Percentiles rank a stretch among this genome's conserved stretches.
phyloP scores from a whole-genome alignment of 306 rosid genomes.

The Vigna unguiculata region DNA sequence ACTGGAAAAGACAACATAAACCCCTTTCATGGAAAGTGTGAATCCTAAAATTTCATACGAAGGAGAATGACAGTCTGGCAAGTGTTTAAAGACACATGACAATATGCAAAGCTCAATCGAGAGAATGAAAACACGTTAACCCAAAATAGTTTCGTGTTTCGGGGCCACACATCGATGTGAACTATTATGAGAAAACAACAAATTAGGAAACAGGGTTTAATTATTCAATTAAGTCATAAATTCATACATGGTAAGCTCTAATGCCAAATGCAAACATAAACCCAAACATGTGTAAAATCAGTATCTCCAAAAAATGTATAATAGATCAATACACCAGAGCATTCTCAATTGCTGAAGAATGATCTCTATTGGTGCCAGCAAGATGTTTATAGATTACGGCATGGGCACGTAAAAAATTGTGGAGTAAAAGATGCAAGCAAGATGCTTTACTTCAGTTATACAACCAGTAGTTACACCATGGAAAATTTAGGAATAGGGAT shows the following conservation, averaged over 20 bases:
- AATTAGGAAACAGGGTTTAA: background rate
- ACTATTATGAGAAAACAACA: background rate
- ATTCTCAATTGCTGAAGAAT: background rate
- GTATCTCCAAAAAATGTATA: background rate
- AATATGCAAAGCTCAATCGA: background rate
- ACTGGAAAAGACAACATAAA: slow-evolving; percentile 1
- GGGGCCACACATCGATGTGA: background rate
- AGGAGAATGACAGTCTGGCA: background rate
- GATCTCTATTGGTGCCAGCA: background rate
- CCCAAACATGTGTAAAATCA: background rate
- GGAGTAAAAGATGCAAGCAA: background rate
- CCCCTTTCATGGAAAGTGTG: background rate
- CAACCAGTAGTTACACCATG: background rate
- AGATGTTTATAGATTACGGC: too few relatives aligned
- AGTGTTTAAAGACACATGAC: background rate
- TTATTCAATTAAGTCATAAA: background rate
- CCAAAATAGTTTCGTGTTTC: background rate
- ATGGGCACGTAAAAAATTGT: background rate
- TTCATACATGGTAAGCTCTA: background rate
- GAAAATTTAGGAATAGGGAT: background rate
- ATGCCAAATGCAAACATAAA: background rate
- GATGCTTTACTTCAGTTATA: background rate
- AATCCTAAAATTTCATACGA: background rate
- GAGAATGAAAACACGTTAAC: background rate
- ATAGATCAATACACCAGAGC: background rate